Evolutionary conservation across 371 early-diverging fungal genomes (phyloP), one percentile per base, ranked within the genome.

Genomic region (Coemansia sp.): DNA sequence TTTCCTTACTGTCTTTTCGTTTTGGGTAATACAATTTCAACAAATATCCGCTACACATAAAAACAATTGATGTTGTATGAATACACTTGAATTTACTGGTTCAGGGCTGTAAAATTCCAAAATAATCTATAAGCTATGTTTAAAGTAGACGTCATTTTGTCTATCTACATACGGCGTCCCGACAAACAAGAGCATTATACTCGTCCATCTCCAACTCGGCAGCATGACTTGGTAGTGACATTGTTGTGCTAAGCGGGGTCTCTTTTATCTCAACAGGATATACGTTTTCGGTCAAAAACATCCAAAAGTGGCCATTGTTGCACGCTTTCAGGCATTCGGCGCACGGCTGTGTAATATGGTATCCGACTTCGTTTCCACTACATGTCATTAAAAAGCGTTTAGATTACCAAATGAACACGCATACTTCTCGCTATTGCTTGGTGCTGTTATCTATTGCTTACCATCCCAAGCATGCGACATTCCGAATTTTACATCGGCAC

Each of bases 241-340:
- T 26, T 13, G 61, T 58, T 4, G 59, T 52, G 23, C 28, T 53
- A 15, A 32, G 19, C n/a, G 39, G 21, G n/a, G 44, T 4, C 7
- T 65, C 73, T 13, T 63, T 67, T 7, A 69, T 61, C 19, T 80
- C 80, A n/a, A 69, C 21, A 11, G 80, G 71, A 26, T 75, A 71
- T 11, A 96, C 94, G 9, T 87, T 88, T 52, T 91, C 95, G 0
- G 89, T 89, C 69, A 93, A 88, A 73, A 97, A 98, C 96, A 98
- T 97, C 95, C 95, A 96, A 72, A 95, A 93, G 73, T 97, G 98
- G 4, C 98, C 97, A 77, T 96, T 98, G 83, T 97, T 95, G 71
- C 95, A 92, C 32, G 93, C 86, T 29, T 89, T 90, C 41, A 97
- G 83, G 76, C 98, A 98, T 55, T 82, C 84, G n/a, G 85, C 80